Evolutionary conservation across 2,329 filamentous ascomycete species (phyloP).

Genomic region (Fusarium brachygibbosum): DNA sequence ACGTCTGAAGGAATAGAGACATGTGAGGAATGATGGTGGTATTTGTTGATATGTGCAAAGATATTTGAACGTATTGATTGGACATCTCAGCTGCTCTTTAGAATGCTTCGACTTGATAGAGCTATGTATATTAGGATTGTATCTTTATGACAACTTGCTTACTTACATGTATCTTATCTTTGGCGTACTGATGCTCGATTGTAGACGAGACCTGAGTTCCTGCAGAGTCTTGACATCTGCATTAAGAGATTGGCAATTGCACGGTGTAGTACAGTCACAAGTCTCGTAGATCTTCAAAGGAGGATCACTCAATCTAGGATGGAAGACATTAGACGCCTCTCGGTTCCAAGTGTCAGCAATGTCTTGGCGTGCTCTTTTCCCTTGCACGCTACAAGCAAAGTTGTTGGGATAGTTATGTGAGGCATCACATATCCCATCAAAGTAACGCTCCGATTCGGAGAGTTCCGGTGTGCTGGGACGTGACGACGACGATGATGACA

Average conservation of each 20-base stretch:
- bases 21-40: conserved; percentile 8
- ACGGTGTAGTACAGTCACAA: background rate
- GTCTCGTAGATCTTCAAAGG: conserved; percentile 11
- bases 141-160: fast-evolving
- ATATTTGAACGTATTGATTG: conserved; percentile 25
- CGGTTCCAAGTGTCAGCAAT: conserved; percentile 7
- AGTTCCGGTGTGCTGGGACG: background rate
- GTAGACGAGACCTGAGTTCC: background rate
- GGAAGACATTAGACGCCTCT: background rate
- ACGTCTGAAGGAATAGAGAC: conserved; percentile 22
- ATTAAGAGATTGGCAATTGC: conserved; percentile 2
- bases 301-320: background rate
- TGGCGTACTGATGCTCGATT: background rate
- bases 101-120: conserved; percentile 31
- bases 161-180: conserved; percentile 32
- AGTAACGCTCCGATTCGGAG: background rate
- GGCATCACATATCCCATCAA: background rate
- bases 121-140: background rate
- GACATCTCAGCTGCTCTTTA: conserved; percentile 5
- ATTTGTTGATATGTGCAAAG: conserved; percentile 34
- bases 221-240: conserved; percentile 1
- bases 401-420: conserved; percentile 6
- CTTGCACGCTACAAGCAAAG: background rate
- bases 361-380: background rate
- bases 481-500: background rate